Conservation (phyloP, 768 basidiomycete genomes). For the Russula olivacea region DNA sequence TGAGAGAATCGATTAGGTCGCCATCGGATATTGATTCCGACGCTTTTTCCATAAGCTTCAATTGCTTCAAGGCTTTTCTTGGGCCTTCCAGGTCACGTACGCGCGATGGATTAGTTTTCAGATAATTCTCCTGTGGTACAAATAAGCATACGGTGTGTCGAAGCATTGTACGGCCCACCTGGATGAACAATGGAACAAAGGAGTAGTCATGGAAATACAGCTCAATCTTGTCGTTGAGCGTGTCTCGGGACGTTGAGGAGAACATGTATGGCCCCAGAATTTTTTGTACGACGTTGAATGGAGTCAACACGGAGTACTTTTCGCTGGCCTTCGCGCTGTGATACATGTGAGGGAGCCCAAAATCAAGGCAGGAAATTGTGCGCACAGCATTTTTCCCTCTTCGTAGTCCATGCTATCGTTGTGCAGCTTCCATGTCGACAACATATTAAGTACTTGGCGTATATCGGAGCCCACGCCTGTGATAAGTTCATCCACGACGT, state of each 20-base stretch:
- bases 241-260: constrained; percentile 71
- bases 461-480: constrained; percentile 90
- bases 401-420: constrained; percentile 81
- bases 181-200: constrained; percentile 92
- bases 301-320: constrained; percentile 85
- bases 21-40: constrained; percentile 92
- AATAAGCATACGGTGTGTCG: not conserved
- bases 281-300: constrained; percentile 87
- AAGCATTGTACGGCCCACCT: constrained; percentile 44
- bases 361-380: constrained; percentile 19
- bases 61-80: constrained; percentile 60
- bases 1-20: constrained; percentile 87
- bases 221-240: constrained; percentile 89
- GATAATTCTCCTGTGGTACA: constrained; percentile 79
- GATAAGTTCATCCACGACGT: constrained; percentile 90
- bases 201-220: constrained; percentile 95
- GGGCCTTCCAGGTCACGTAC: constrained; percentile 54
- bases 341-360: not conserved
- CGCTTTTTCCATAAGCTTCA: constrained; percentile 80
- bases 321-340: constrained; percentile 69
- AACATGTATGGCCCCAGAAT: constrained; percentile 90
- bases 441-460: constrained; percentile 94
- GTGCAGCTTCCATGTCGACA: constrained; percentile 94
- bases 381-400: constrained; percentile 85
- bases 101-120: constrained; percentile 71